Evolutionary conservation across 139 green algal genomes (phyloP).

Genomic region (Closterium sp.): DNA sequence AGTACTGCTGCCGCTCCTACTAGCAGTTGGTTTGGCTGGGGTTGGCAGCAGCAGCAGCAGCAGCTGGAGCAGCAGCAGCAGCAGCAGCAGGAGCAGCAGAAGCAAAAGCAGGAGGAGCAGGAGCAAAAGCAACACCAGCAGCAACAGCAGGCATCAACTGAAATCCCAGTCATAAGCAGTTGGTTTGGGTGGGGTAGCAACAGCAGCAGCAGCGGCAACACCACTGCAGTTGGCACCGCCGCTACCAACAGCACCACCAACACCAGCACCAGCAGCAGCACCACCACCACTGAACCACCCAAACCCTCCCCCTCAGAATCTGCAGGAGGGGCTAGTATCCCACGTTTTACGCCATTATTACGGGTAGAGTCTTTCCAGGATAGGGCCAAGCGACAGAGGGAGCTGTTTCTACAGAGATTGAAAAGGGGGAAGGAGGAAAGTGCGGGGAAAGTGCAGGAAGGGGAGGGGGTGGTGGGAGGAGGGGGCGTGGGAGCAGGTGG

Average conservation of each 20-base stretch:
- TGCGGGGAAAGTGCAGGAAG: neutral
- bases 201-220: neutral
- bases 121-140: neutral
- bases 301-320: too few species aligned
- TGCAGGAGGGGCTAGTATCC: too few species aligned
- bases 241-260: too few species aligned
- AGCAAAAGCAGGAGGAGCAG: too few species aligned
- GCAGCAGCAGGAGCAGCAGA: neutral
- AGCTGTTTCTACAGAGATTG: neutral
- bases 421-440: neutral
- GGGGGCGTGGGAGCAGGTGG: neutral
- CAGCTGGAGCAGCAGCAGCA: neutral
- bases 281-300: too few species aligned
- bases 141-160: neutral
- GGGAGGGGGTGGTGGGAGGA: neutral
- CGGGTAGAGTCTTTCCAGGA: neutral
- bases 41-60: neutral
- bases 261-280: too few species aligned
- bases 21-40: neutral
- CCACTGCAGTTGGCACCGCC: neutral
- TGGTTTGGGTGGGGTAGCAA: neutral
- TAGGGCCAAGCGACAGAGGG: neutral
- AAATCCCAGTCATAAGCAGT: neutral
- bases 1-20: neutral
- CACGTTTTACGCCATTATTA: too few species aligned